Conservation (phyloP, 805 yeast genomes). For the Saccharomycopsis lassenensis region DNA sequence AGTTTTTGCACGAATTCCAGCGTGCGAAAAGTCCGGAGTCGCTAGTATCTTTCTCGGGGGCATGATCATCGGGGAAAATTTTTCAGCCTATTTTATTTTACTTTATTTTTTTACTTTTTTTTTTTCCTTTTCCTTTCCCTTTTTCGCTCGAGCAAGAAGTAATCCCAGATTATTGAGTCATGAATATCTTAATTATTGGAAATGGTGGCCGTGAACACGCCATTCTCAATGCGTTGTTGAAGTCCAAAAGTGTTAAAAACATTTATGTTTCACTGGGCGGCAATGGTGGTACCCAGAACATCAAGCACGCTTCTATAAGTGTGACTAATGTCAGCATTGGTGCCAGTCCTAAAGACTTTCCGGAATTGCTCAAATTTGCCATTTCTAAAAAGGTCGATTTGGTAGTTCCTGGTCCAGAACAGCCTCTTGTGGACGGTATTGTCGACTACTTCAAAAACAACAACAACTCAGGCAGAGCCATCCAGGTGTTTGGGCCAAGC, state of each 20-base stretch:
- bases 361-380: constrained; percentile 64
- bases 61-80: too few species aligned
- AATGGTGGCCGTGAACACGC: constrained; percentile 99
- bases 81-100: too few species aligned
- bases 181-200: constrained; percentile 78
- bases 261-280: constrained; percentile 97
- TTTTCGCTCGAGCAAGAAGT: too few species aligned
- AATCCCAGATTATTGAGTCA: too few species aligned
- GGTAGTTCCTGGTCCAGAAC: constrained; percentile 98
- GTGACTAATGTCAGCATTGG: constrained; percentile 54
- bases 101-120: too few species aligned
- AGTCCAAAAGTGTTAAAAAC: constrained; percentile 58
- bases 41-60: too few species aligned
- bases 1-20: too few species aligned
- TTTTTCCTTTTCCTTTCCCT: too few species aligned
- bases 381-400: constrained; percentile 49
- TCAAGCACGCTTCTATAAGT: constrained; percentile 30
- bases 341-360: constrained; percentile 57
- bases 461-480: constrained; percentile 29
- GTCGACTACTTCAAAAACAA: constrained; percentile 40
- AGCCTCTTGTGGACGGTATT: constrained; percentile 93
- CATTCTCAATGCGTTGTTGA: constrained; percentile 79
- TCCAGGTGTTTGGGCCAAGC: constrained; percentile 96
- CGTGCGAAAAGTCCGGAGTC: too few species aligned
- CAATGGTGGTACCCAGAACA: constrained; percentile 65